phyloP scores from a whole-genome alignment of 1,284 basidiomycete species.

The Papiliotrema fonsecae region DNA sequence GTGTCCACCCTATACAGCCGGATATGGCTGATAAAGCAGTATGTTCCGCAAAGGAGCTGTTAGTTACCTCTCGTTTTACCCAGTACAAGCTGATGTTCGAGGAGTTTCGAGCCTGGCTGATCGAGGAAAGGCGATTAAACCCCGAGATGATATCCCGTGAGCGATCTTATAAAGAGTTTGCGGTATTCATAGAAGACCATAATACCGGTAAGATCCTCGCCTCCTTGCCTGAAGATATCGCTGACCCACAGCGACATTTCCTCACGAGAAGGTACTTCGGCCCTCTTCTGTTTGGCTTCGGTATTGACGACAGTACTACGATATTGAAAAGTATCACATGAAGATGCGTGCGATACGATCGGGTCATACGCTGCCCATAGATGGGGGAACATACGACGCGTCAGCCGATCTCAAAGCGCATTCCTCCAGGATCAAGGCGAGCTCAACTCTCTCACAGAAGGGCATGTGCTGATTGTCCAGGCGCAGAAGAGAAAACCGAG shows the following conservation, averaged over 20 bases:
- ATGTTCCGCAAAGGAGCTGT: constrained; percentile 65
- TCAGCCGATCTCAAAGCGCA: constrained; percentile 72
- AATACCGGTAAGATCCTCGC: constrained; percentile 65
- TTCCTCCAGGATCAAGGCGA: constrained; percentile 34
- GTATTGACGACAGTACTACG: constrained; percentile 57
- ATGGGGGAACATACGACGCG: constrained; percentile 59
- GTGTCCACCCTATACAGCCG: constrained; percentile 26
- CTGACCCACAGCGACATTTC: constrained; percentile 67
- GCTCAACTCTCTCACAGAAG: constrained; percentile 19
- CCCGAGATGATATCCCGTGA: constrained; percentile 79
- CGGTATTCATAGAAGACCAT: constrained; percentile 69
- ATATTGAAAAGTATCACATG: constrained; percentile 71
- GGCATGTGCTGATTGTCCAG: constrained; percentile 46
- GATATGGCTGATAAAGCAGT: constrained; percentile 45
- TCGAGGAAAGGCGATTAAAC: constrained; percentile 82
- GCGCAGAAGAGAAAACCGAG: constrained; percentile 65
- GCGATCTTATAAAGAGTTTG: constrained; percentile 75
- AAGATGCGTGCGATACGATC: constrained; percentile 74
- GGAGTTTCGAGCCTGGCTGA: constrained; percentile 83
- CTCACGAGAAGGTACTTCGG: constrained; percentile 64
- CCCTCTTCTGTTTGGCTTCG: background rate
- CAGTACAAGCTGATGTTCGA: constrained; percentile 21
- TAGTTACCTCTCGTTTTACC: constrained; percentile 2
- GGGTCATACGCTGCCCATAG: constrained; percentile 65
- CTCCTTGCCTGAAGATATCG: constrained; percentile 31